Base-by-base conservation (phyloP, 2,329 filamentous ascomycete species). In the Microsporum audouinii region DNA sequence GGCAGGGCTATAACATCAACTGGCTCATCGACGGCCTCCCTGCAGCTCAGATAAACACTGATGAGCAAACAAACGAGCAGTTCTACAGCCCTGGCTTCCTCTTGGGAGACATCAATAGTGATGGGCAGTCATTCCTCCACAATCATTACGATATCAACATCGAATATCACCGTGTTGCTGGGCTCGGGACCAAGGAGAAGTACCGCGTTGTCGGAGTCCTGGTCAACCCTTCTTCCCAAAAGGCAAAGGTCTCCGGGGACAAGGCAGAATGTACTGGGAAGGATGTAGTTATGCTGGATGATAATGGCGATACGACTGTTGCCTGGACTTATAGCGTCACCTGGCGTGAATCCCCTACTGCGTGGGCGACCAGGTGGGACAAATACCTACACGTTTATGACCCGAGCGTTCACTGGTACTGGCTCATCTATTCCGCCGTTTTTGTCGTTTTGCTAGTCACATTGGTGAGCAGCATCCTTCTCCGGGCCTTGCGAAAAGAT, bases 321-420 rank as follows among this genome's bases (percentile, higher is more conserved):
- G 83, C 85, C 1, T 99, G 89, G 78, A 96, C 91, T 3, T 99
- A 99, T 77, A 90, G 88, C 66, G 89, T 97, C 12, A 88, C 87
- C 75, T 99, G 94, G 94, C 83, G 82, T 61, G 84, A 85, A 66
- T 96, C 91, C 0, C 71, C 81, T 0, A 97, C 91, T 1, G 89
- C 88, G 0, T 99, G 95, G 87, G 94, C 94, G 33, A 99, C 94
- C 10, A 84, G 94, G 65, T 99, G 94, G 94, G 94, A 99, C 80
- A 97, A 96, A 76, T 97, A 97, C 72, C 82, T 99, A 39, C 92
- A 97, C 70, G 92, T 99, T 34, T 95, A 91, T 71, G 91, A 97
- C 73, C 91, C 94, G 59, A 95, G 94, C 79, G 97, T 99, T 68
- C 94, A 99, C 75, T 99, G 94, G 94, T 96, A 97, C 78, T 96